phyloP scores from a whole-genome alignment of 495 filamentous ascomycete species.

The Aspergillus baeticus region DNA sequence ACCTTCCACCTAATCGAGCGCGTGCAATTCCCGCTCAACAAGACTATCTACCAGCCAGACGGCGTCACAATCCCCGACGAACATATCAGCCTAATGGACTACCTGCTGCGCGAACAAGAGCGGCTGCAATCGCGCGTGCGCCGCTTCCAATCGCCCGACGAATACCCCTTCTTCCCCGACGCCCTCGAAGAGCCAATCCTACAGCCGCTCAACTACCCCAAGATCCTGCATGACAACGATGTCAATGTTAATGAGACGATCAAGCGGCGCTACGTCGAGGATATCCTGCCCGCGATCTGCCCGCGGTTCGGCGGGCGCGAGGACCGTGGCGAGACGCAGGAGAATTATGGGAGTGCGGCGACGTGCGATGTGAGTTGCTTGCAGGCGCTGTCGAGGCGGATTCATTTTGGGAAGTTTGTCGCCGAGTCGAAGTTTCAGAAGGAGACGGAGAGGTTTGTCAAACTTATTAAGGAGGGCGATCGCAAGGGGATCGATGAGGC shows the following conservation, averaged over 20 bases:
- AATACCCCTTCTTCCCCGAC: slow-evolving; percentile 95
- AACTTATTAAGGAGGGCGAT: slow-evolving; percentile 77
- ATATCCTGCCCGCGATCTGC: slow-evolving; percentile 81
- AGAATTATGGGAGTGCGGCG: slow-evolving; percentile 94
- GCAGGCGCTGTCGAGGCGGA: slow-evolving; percentile 85
- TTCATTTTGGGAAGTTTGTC: slow-evolving; percentile 99
- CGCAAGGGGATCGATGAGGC: slow-evolving; percentile 77
- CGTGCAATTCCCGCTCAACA: slow-evolving; percentile 93
- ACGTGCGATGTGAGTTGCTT: slow-evolving; percentile 88
- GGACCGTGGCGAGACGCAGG: slow-evolving; percentile 81
- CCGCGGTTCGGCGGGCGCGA: slow-evolving; percentile 59
- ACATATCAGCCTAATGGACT: slow-evolving; percentile 83
- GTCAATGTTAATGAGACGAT: slow-evolving; percentile 90
- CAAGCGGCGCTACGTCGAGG: slow-evolving; percentile 77
- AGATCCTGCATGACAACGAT: slow-evolving; percentile 86
- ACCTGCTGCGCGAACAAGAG: slow-evolving; percentile 87
- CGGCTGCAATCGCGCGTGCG: slow-evolving; percentile 89
- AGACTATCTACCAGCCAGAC: slow-evolving; percentile 78
- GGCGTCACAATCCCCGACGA: slow-evolving; percentile 76
- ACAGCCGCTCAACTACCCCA: slow-evolving; percentile 83
- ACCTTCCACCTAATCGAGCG: slow-evolving; percentile 98
- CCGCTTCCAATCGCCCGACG: slow-evolving; percentile 93
- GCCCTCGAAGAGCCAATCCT: slow-evolving; percentile 78
- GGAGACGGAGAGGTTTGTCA: slow-evolving; percentile 75
- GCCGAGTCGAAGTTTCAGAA: slow-evolving; percentile 96